These are phyloP conservation scores for Marasmius sp. DNA, from an alignment of 1,284 basidiomycete genomes.

Conservation along the genomic window DNA sequence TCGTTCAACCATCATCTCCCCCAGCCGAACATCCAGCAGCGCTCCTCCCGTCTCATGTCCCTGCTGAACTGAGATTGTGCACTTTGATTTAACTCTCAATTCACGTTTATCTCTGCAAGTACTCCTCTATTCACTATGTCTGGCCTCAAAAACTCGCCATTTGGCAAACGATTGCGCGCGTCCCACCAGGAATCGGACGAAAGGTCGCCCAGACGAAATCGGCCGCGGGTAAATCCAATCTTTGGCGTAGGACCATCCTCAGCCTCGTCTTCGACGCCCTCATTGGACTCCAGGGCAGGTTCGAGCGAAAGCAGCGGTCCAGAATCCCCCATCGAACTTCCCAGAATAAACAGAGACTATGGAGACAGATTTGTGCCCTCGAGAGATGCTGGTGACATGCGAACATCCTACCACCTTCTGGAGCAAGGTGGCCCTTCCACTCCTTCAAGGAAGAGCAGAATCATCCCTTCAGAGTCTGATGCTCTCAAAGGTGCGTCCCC, in stretches of 20 bases:
- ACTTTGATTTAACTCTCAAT: background rate
- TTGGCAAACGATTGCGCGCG: slow-evolving; percentile 74
- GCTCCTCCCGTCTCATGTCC: background rate
- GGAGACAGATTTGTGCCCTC: slow-evolving; percentile 79
- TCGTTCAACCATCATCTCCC: slow-evolving; percentile 1
- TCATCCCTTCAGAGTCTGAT: slow-evolving; percentile 78
- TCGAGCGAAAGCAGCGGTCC: slow-evolving; percentile 56
- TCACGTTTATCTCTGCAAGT: background rate
- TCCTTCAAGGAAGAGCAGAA: slow-evolving; percentile 59
- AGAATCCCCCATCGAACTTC: slow-evolving; percentile 49
- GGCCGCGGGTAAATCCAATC: slow-evolving; percentile 53
- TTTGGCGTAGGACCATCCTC: slow-evolving; percentile 43
- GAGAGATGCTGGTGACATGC: slow-evolving; percentile 69
- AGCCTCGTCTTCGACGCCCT: slow-evolving; percentile 44
- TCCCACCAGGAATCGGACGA: slow-evolving; percentile 60
- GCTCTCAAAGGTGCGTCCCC: slow-evolving; percentile 62
- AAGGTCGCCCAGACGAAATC: slow-evolving; percentile 48
- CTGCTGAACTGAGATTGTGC: background rate
- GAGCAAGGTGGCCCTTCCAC: slow-evolving; percentile 67
- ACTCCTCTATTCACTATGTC: slow-evolving; percentile 47
- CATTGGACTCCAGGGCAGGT: slow-evolving; percentile 52
- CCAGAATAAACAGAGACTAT: slow-evolving; percentile 50
- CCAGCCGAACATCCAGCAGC: background rate
- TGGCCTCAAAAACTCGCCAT: slow-evolving; percentile 76
- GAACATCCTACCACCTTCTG: slow-evolving; percentile 75